Conservation (phyloP, 2,329 filamentous ascomycete genomes). For the Ceratocystis ficicola region DNA sequence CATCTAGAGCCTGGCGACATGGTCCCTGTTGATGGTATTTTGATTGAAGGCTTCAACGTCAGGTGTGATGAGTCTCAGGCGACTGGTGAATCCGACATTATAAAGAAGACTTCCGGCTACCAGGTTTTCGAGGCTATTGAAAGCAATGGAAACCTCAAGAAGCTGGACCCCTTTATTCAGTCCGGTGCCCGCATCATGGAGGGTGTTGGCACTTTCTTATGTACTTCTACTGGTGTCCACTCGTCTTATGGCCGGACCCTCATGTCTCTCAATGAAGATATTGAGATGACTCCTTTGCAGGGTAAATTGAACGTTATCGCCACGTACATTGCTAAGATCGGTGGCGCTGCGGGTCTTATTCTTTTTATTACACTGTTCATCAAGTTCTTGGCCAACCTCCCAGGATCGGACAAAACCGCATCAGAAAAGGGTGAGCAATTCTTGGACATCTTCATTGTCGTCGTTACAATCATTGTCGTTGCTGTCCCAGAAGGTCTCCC, state of each 20-base stretch:
- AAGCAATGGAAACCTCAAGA: slow-evolving; percentile 51
- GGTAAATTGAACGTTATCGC: slow-evolving; percentile 64
- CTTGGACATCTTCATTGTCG: slow-evolving; percentile 63
- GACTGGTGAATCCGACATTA: slow-evolving; percentile 66
- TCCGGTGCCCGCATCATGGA: slow-evolving; percentile 71
- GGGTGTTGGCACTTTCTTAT: slow-evolving; percentile 61
- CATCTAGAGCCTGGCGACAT: slow-evolving; percentile 65
- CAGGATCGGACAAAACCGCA: slow-evolving; percentile 40
- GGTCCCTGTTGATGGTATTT: slow-evolving; percentile 60
- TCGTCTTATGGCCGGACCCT: slow-evolving; percentile 66
- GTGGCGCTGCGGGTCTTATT: slow-evolving; percentile 62
- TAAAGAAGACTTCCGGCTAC: slow-evolving; percentile 54
- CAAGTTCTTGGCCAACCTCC: slow-evolving; percentile 63
- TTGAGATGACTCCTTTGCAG: slow-evolving; percentile 64
- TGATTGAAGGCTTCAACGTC: slow-evolving; percentile 60
- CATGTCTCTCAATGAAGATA: slow-evolving; percentile 59
- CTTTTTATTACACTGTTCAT: slow-evolving; percentile 80
- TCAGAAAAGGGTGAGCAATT: slow-evolving; percentile 69
- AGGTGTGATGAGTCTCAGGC: slow-evolving; percentile 69
- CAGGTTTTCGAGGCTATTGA: slow-evolving; percentile 60
- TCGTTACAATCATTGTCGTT: slow-evolving; percentile 68
- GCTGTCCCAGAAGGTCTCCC: slow-evolving; percentile 68
- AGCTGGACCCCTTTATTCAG: slow-evolving; percentile 74
- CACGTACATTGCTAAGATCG: slow-evolving; percentile 65
- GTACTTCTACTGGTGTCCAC: slow-evolving; percentile 60